Base-by-base conservation (phyloP, 352 stramenopile genomes). In the Globisporangium recalcitrans region DNA sequence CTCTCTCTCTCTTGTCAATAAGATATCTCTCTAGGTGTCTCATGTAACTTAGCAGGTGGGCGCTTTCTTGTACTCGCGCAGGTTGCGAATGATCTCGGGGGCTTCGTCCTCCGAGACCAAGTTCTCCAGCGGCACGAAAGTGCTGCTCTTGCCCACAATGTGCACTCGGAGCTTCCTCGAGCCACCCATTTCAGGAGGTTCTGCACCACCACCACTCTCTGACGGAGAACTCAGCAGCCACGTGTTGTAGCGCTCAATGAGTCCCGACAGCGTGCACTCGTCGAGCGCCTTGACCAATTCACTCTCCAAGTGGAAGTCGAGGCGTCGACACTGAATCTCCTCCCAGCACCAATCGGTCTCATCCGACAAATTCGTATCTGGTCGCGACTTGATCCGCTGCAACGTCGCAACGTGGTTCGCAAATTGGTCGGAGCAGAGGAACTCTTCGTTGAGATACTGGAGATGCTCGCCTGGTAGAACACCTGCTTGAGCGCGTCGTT, bases 331-430 rank as follows among this genome's bases (percentile, higher is more conserved):
- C 26, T 85, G 75, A 62, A 92, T 89, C 57, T 91, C 82, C 52
- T 88, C 73, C 85, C 85, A 94, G 66, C 85, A 90, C 24, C 81
- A 76, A 16, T 87, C 64, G 1, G 68, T 90, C 58, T 87, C 70
- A 29, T 86, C 81, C 8, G 57, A 56, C 24, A 94, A 56, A 10
- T 68, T 87, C 36, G 68, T 63, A 32, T 93, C 80, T 0, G 76
- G 74, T 44, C 71, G 65, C 5, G 70, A 65, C 66, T 87, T 78
- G 52, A 72, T 60, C 46, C 75, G 72, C 36, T 80, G 72, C 4
- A 82, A 65, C 38, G 64, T 80, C 21, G 64, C 60, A n/a, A 93
- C 61, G 51, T 91, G 71, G 32, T 69, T 61, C n/a, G 62, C 42
- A 32, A 95, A 83, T 34, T 55, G 55, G 0, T 64, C 57, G 16